Percentiles rank a stretch among this genome's conserved stretches.
These are phyloP conservation scores for Colletotrichum spaethianum DNA, from an alignment of 2,329 filamentous ascomycete genomes.

Conservation along the genomic window DNA sequence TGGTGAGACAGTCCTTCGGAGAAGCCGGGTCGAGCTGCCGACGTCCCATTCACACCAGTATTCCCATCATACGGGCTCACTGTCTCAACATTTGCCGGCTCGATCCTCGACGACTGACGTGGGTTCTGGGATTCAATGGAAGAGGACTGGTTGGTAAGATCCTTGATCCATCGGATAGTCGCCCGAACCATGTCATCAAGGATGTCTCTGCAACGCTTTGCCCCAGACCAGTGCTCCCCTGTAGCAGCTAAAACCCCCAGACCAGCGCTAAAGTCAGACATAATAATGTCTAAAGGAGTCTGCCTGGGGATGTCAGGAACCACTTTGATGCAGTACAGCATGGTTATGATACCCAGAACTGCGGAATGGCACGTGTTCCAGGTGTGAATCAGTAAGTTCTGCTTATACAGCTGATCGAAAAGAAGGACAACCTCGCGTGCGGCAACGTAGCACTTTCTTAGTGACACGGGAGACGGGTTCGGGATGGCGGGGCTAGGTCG, in stretches of 20 bases:
- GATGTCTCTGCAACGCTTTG: conserved; percentile 61
- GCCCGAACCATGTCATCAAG: conserved; percentile 56
- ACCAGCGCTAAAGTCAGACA: conserved; percentile 57
- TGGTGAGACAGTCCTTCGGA: conserved; percentile 9
- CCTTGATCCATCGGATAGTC: conserved; percentile 48
- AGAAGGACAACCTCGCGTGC: conserved; percentile 57
- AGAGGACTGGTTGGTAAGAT: not conserved
- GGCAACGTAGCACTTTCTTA: conserved; percentile 60
- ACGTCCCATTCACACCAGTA: not conserved
- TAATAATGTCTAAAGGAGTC: conserved; percentile 49
- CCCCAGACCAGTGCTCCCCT: conserved; percentile 67
- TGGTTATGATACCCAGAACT: conserved; percentile 62
- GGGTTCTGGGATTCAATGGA: not conserved
- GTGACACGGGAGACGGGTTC: conserved; percentile 56
- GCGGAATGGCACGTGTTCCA: conserved; percentile 65
- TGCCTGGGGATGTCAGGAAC: conserved; percentile 57
- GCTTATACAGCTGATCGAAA: conserved; percentile 59
- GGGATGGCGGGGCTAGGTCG: conserved; percentile 67
- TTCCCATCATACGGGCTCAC: conserved; percentile 3
- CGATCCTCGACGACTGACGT: conserved; percentile 18
- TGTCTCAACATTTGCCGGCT: not conserved
- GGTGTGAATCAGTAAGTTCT: conserved; percentile 61
- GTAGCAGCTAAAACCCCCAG: conserved; percentile 64
- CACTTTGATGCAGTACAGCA: conserved; percentile 66
- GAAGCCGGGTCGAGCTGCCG: not conserved